Percentiles rank a stretch among this genome's conserved stretches.
phyloP scores from a whole-genome alignment of 345 rosid species.

The Linum trigynum region DNA sequence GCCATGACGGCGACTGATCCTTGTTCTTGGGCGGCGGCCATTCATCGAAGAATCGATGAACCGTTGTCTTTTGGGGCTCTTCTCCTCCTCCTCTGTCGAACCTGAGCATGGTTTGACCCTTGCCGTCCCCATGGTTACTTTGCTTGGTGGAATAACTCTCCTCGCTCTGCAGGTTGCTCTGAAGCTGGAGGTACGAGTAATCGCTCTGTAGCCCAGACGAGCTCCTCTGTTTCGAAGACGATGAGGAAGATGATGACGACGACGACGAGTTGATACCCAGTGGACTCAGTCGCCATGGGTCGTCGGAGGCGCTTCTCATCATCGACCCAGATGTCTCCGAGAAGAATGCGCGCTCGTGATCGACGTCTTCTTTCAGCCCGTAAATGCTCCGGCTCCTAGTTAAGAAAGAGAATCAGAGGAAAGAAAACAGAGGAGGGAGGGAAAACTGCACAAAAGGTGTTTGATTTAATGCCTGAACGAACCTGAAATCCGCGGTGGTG shows the following conservation, averaged over 20 bases:
- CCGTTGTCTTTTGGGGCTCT: slow-evolving; percentile 44
- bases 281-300: slow-evolving; percentile 58
- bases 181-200: slow-evolving; percentile 53
- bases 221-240: slow-evolving; percentile 37
- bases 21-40: slow-evolving; percentile 49
- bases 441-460: neutral
- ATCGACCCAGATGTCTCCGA: slow-evolving; percentile 51
- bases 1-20: slow-evolving; percentile 33
- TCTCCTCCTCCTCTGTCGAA: slow-evolving; percentile 38
- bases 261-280: slow-evolving; percentile 33
- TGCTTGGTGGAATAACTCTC: slow-evolving; percentile 17
- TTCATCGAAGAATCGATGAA: slow-evolving; percentile 85
- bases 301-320: slow-evolving; percentile 41
- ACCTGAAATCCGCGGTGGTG: slow-evolving; percentile 47
- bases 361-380: slow-evolving; percentile 48
- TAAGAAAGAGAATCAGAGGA: neutral
- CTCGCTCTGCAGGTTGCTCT: slow-evolving; percentile 20
- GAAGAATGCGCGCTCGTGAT: slow-evolving; percentile 57
- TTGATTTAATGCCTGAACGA: neutral
- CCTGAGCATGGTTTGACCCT: slow-evolving; percentile 27
- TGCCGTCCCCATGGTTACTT: slow-evolving; percentile 30
- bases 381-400: slow-evolving; percentile 41
- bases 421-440: neutral
- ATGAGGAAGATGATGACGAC: slow-evolving; percentile 30
- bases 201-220: slow-evolving; percentile 32